Conservation (phyloP, 2,329 filamentous ascomycete genomes). For the Aspergillus sojae region DNA sequence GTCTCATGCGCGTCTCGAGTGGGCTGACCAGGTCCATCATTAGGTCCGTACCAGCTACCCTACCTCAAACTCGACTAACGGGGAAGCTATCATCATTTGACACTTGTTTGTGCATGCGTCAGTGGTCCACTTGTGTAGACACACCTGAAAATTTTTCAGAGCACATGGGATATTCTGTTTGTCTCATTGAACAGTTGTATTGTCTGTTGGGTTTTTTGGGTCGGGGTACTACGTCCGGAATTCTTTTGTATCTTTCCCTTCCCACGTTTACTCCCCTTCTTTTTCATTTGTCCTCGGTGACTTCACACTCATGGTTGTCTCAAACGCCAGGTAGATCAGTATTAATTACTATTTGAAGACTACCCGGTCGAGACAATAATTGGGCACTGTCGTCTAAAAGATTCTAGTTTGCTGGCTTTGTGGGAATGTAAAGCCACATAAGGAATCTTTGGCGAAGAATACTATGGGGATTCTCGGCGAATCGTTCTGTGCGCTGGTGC, state of each 20-base stretch:
- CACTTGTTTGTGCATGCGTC: conserved; percentile 12
- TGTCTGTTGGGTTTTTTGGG: background rate
- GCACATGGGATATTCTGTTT: background rate
- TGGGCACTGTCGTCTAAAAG: background rate
- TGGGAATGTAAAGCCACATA: background rate
- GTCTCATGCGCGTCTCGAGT: background rate
- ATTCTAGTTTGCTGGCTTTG: background rate
- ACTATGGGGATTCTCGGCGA: background rate
- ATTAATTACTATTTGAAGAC: background rate
- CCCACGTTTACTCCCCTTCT: background rate
- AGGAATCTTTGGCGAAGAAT: background rate
- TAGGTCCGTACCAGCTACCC: background rate
- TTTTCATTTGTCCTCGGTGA: background rate
- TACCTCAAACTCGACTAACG: background rate
- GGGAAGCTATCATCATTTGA: conserved; percentile 8
- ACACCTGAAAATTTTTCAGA: background rate
- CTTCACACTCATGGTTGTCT: background rate
- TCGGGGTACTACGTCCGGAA: background rate
- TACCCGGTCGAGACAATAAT: background rate
- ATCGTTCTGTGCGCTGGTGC: background rate
- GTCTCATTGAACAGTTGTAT: background rate
- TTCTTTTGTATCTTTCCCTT: background rate
- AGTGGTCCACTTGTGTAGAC: conserved; percentile 2
- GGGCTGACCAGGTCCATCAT: background rate
- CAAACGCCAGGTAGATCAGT: background rate